Evolutionary conservation across 2,329 filamentous ascomycete genomes (phyloP), one percentile per base, ranked within the genome.

Genomic region (Xylariales sp.): DNA sequence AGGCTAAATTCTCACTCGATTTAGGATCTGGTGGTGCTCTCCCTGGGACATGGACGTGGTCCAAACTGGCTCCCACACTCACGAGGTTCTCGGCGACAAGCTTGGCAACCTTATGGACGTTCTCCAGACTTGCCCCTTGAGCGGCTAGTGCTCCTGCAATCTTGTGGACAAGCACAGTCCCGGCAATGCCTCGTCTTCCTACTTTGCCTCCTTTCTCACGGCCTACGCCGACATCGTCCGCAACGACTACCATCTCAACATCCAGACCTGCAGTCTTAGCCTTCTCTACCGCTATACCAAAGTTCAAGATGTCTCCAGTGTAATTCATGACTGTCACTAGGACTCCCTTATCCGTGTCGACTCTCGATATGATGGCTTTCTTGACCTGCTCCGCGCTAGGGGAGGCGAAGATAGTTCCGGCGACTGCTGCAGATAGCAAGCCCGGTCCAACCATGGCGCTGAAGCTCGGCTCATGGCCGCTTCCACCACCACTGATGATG

Each of bases 301-400:
- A 96, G 66, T 95, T 94, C 51, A 96, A 74, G 40, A 95, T 79
- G 60, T 90, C 86, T 27, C 86, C 86, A 1, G 88, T 95, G 64
- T 95, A 95, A 63, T 96, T 96, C 87, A 95, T 95, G 21, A 95
- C 86, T 5, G 90, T 83, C n/a, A 95, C 85, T 29, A 96, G 63
- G 1, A 95, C 85, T 18, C 90, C 91, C 47, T 79, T 76, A 32
- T 76, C 72, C 3, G 76, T 74, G 46, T 86, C 80, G 3, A 95
- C 85, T 15, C 86, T 74, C 31, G 80, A 76, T 56, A 83, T 77
- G 40, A 94, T 84, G 45, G 82, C 88, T 50, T 78, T 73, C 42
- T 87, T 79, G 41, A 96, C 82, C 67, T 96, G 90, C 64, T 93
- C 83, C 0, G 88, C 84, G 5, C 78, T 82, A 0, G 88, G 88